Evolutionary conservation across 768 basidiomycete genomes (phyloP).

Genomic region (Lactarius indigo): DNA sequence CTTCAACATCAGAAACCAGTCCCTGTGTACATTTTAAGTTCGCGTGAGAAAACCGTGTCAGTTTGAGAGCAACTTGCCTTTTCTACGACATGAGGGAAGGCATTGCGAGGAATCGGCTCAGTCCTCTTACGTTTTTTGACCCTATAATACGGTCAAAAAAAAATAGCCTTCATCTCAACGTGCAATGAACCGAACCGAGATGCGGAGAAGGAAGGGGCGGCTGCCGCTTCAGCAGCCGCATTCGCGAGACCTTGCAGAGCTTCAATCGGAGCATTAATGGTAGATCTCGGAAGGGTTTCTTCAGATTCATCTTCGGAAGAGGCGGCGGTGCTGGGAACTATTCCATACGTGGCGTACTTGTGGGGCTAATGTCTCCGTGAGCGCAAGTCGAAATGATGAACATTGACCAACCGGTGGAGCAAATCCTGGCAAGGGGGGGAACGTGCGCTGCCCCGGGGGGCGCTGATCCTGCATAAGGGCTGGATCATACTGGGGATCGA

Average conservation of each 20-base stretch:
- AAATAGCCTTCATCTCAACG: background rate
- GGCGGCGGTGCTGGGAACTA: slow-evolving; percentile 76
- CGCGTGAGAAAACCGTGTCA: background rate
- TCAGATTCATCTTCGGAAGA: slow-evolving; percentile 92
- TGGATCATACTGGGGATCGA: slow-evolving; percentile 33
- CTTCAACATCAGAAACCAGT: slow-evolving; percentile 80
- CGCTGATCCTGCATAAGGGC: slow-evolving; percentile 32
- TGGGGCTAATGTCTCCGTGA: slow-evolving; percentile 54
- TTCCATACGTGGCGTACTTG: slow-evolving; percentile 89
- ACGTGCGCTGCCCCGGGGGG: slow-evolving; percentile 38
- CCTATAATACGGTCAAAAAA: slow-evolving; percentile 35
- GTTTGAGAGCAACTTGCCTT: slow-evolving; percentile 47
- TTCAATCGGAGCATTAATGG: slow-evolving; percentile 89
- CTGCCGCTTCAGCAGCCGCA: slow-evolving; percentile 91
- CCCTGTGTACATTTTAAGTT: slow-evolving; percentile 46
- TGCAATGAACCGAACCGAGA: slow-evolving; percentile 45
- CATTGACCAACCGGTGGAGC: slow-evolving; percentile 69
- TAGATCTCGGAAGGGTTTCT: slow-evolving; percentile 78
- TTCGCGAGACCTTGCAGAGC: slow-evolving; percentile 92
- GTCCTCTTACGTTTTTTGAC: slow-evolving; percentile 83
- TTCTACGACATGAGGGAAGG: slow-evolving; percentile 86
- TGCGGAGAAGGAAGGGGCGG: slow-evolving; percentile 62
- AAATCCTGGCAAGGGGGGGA: slow-evolving; percentile 89
- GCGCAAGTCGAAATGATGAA: slow-evolving; percentile 21
- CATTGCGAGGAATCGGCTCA: slow-evolving; percentile 79